Base-by-base conservation (phyloP, 148 eudicot species). In the Cornus controversa region DNA sequence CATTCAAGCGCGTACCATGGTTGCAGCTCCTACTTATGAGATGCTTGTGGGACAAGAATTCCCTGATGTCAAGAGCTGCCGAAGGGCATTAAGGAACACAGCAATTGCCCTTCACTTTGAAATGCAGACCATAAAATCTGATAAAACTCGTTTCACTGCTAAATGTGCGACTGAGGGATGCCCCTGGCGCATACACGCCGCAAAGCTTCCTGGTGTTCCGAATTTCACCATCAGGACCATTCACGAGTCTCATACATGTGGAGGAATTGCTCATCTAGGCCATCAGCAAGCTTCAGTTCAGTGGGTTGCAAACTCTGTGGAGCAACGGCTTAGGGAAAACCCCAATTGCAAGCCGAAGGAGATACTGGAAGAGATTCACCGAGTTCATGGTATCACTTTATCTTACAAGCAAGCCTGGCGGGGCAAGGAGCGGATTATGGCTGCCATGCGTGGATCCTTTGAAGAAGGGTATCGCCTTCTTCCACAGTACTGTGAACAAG, bases 371-470 rank as follows among this genome's bases (percentile, higher is more conserved):
- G 90, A 89, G 79, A 89, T 89, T 34, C 89, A 89, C 75, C 81
- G 92, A 0, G 72, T 80, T 60, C 90, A 89, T 28, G 92, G 92
- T 16, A 89, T 89, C 65, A 84, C 90, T 27, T 87, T 89, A 50
- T 87, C 90, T 3, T 89, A 87, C 83, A 89, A 87, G 58, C 92
- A 89, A 70, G 92, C 92, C 28, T 89, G 92, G 92, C 78, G 92
- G 67, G 92, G 92, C 5, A 89, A 89, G 80, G 92, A 89, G 78
- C 72, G 90, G 75, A 85, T 89, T 79, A 84, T 89, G 90, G 87
- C 92, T 63, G 87, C 89, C 45, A 82, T 89, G 86, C 89, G 86
- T 54, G 90, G 92, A 18, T 89, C 92, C 15, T 85, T 89, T 66
- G 92, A 89, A 75, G 92, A 89, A 86, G 90, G 85, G 20, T 89